Evolutionary conservation across 495 filamentous ascomycete species (phyloP).

Genomic region (Oidiodendron maius): DNA sequence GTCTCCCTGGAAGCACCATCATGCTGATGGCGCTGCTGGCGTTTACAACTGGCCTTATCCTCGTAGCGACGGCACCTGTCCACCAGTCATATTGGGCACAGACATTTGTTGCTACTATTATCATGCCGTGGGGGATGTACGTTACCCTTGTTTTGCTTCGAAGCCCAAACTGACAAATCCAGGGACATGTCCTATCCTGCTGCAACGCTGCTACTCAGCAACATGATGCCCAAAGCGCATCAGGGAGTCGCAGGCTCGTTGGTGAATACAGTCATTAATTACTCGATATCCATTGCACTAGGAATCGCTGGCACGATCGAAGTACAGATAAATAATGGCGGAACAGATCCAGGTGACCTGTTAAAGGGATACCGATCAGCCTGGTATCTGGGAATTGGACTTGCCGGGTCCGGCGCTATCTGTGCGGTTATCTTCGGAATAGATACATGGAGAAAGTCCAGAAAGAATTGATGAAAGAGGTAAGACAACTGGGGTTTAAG

Average conservation of each 20-base stretch:
- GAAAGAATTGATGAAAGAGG: too few species aligned
- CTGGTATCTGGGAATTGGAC: slow-evolving; percentile 51
- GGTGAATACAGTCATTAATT: slow-evolving; percentile 61
- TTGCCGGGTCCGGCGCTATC: slow-evolving; percentile 34
- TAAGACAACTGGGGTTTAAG: too few species aligned
- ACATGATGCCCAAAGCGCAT: slow-evolving; percentile 49
- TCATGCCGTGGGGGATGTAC: slow-evolving; percentile 54
- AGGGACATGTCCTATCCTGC: slow-evolving; percentile 55
- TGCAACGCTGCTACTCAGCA: slow-evolving; percentile 52
- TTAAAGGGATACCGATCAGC: slow-evolving; percentile 51
- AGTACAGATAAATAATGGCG: slow-evolving; percentile 39
- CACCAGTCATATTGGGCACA: slow-evolving; percentile 55
- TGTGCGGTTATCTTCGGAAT: slow-evolving; percentile 2
- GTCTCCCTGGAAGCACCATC: slow-evolving; percentile 36
- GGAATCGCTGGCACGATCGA: slow-evolving; percentile 63
- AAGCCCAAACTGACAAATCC: not conserved
- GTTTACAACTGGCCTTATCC: slow-evolving; percentile 38
- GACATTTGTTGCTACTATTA: slow-evolving; percentile 48
- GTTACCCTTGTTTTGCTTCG: too few species aligned
- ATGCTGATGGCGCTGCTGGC: slow-evolving; percentile 44
- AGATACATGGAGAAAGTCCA: not conserved
- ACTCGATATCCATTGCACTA: slow-evolving; percentile 57
- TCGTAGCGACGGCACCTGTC: slow-evolving; percentile 43
- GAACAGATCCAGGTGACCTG: slow-evolving; percentile 32
- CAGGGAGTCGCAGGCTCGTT: slow-evolving; percentile 60